Conservation (phyloP, 495 filamentous ascomycete genomes). For the Neurospora sp. region DNA sequence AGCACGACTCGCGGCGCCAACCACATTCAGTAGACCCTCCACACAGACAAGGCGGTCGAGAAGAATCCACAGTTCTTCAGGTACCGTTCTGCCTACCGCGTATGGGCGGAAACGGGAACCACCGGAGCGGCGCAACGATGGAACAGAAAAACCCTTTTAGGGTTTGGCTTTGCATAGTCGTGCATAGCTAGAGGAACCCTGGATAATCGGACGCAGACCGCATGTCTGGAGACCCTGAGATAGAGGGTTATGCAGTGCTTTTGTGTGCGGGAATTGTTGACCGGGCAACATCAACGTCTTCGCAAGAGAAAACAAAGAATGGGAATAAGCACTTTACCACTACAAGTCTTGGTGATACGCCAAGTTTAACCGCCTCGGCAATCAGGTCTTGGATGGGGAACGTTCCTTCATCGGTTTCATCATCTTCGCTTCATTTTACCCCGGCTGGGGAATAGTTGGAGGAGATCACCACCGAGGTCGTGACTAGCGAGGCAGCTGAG, state of each 20-base stretch:
- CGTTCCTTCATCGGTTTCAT: not conserved
- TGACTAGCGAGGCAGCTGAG: not conserved
- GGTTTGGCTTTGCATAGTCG: not conserved
- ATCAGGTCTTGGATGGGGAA: not conserved
- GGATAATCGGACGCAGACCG: not conserved
- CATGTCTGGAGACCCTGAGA: not conserved
- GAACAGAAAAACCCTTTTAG: not conserved
- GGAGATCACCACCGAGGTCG: not conserved
- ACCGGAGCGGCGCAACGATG: not conserved
- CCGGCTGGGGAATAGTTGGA: not conserved
- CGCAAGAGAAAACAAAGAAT: not conserved
- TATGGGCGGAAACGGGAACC: not conserved
- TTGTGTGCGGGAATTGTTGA: not conserved
- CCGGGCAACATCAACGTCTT: not conserved
- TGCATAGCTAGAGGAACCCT: not conserved
- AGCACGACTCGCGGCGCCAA: constrained; percentile 5
- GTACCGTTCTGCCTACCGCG: not conserved
- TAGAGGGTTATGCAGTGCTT: not conserved
- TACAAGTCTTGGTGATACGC: not conserved
- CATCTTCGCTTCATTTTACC: not conserved
- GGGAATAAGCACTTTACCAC: not conserved
- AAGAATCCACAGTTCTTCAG: not conserved
- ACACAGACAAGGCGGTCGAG: not conserved
- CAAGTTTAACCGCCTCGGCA: not conserved
- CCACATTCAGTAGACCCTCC: not conserved